Evolutionary conservation across 73 alveolate species (phyloP).

Genomic region (Stentor coeruleus): DNA sequence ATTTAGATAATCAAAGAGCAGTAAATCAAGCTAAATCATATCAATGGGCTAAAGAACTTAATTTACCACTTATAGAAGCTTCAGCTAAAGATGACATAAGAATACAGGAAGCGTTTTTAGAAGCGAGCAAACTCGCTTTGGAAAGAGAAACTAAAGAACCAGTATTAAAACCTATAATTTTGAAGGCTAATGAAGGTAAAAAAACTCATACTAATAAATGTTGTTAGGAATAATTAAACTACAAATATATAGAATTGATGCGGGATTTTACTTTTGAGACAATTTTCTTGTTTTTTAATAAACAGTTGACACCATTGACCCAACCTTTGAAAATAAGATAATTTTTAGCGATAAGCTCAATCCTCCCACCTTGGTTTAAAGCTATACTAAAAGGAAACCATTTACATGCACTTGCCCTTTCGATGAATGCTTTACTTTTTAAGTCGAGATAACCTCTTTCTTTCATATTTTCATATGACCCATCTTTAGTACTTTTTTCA

Average conservation of each 20-base stretch:
- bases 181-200: no score
- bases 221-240: no score
- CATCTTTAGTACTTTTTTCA: not conserved
- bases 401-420: conserved; percentile 42
- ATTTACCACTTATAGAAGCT: conserved; percentile 1
- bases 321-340: conserved; percentile 49
- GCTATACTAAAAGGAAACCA: conserved; percentile 62
- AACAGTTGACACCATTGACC: conserved; percentile 54
- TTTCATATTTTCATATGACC: not conserved
- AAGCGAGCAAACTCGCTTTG: not conserved
- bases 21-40: conserved; percentile 10
- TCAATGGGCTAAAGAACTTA: not conserved
- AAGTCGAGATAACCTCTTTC: conserved; percentile 37
- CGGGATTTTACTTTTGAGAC: not conserved
- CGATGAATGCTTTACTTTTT: conserved; percentile 47
- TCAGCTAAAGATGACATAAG: conserved; percentile 29
- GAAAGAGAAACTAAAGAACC: no score
- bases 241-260: no score
- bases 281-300: conserved; percentile 28
- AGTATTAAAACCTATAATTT: no score
- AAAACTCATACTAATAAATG: no score
- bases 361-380: conserved; percentile 37
- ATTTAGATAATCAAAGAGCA: conserved; percentile 22
- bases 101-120: conserved; percentile 25
- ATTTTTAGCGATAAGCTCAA: conserved; percentile 51